Base-by-base conservation (phyloP, 352 stramenopile species). In the Blastocystis sp. region DNA sequence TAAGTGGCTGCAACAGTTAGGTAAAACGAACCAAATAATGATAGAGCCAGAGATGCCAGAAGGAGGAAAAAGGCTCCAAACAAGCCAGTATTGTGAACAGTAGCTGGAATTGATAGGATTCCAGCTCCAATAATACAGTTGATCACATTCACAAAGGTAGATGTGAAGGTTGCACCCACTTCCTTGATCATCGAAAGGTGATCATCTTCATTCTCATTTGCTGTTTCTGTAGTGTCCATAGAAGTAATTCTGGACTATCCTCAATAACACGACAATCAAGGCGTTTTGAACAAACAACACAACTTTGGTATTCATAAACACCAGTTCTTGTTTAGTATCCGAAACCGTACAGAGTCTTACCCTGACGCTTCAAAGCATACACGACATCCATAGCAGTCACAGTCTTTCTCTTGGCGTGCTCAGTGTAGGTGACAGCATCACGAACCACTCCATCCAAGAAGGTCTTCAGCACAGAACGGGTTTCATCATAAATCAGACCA, bases 401-500 rank as follows among this genome's bases (percentile, higher is more conserved):
- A 24, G 94, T 98, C 93, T 97, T 98, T 58, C 95, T 91, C 88
- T 94, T 93, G 51, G 94, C 94, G 90, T 97, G 94, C 92, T 97
- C 94, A 56, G 94, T 97, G 92, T 97, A 97, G 3, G 93, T 97
- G 27, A 97, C 92, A 52, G 94, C 94, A 90, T 98, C 94, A 89
- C 93, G 91, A 91, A 98, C 98, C n/a, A 98, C 94, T 91, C 97
- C 97, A 91, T 98, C 95, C 16, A 98, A 92, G 91, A 98, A 98
- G 32, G 97, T 95, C 92, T 98, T 98, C 81, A 98, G 93, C 43
- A 98, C 95, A 87, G 95, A 95, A 88, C 95, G 93, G 52, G 95
- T 98, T 91, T 98, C 95, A 91, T 98, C 95, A 90, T 98, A 98
- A 90, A 98, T 98, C 57, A 98, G 92, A 87, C 95, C 95, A 29